These are phyloP conservation scores for Cercospora zeae-maydis DNA, from an alignment of 2,329 filamentous ascomycete species.

Conservation along the genomic window DNA sequence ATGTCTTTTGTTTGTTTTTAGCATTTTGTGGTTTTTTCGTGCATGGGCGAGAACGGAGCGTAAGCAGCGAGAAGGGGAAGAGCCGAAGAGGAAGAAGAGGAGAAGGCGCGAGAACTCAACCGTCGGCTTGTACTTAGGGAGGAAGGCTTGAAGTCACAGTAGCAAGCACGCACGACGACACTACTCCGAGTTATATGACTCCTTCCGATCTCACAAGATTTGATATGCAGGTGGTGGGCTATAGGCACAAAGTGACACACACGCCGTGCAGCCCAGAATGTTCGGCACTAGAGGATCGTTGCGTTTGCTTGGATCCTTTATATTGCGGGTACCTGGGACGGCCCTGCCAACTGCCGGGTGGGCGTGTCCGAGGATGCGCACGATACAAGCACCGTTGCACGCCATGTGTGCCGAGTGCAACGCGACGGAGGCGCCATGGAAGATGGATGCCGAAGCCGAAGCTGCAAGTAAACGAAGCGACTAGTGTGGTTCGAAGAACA, in stretches of 20 bases:
- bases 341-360: constrained; percentile 11
- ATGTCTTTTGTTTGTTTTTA: constrained; percentile 7
- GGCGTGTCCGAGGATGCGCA: constrained; percentile 2
- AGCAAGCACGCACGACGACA: background rate
- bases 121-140: background rate
- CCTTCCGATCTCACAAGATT: background rate
- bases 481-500: constrained; percentile 5
- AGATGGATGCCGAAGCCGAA: constrained; percentile 9
- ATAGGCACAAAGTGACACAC: background rate
- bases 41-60: background rate
- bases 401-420: constrained; percentile 6
- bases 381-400: constrained; percentile 11
- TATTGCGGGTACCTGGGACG: constrained; percentile 1
- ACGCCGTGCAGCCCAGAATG: constrained; percentile 1
- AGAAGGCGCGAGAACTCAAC: background rate
- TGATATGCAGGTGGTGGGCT: background rate
- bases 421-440: constrained; percentile 17
- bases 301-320: background rate
- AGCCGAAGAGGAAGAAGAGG: background rate
- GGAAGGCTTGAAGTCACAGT: background rate
- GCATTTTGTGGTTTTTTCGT: constrained; percentile 7
- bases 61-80: background rate
- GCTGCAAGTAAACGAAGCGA: constrained; percentile 10
- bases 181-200: background rate
- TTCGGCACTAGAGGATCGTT: constrained; percentile 16